Conservation (phyloP, 2,329 filamentous ascomycete genomes). For the Fusarium sp. region DNA sequence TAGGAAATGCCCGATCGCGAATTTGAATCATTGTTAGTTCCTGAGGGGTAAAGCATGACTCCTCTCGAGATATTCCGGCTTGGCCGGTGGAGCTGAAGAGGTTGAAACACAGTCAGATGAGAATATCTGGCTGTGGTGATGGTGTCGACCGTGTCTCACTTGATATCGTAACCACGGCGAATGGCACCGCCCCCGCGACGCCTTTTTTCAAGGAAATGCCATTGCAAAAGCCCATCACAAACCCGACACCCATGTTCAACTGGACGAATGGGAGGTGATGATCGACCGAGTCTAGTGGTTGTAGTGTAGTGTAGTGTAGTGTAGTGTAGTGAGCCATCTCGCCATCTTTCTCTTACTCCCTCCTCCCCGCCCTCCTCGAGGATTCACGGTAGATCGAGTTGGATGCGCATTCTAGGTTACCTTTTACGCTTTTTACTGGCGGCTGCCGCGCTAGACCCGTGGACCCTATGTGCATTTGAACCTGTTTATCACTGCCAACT, state of each 20-base stretch:
- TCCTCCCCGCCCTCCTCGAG: slow-evolving; percentile 6
- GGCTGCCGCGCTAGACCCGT: slow-evolving; percentile 37
- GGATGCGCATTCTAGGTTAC: neutral
- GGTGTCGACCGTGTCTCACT: slow-evolving; percentile 50
- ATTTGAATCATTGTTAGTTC: slow-evolving; percentile 47
- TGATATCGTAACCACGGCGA: slow-evolving; percentile 26
- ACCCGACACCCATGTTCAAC: slow-evolving; percentile 20
- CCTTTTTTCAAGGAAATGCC: slow-evolving; percentile 14
- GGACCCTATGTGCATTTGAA: slow-evolving; percentile 40
- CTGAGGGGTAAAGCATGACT: slow-evolving; percentile 46
- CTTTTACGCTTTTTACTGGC: slow-evolving; percentile 32
- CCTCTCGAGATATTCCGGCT: slow-evolving; percentile 13
- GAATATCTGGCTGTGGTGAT: slow-evolving; percentile 34
- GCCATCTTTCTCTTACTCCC: slow-evolving; percentile 6
- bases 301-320: neutral
- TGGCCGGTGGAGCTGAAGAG: slow-evolving; percentile 40
- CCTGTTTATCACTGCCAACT: slow-evolving; percentile 40
- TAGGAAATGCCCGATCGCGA: slow-evolving; percentile 45
- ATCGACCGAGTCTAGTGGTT: neutral
- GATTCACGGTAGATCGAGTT: slow-evolving; percentile 17
- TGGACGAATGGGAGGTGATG: slow-evolving; percentile 13
- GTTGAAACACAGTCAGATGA: slow-evolving; percentile 49
- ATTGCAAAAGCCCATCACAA: slow-evolving; percentile 15
- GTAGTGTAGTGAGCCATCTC: slow-evolving; percentile 4
- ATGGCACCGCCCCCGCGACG: slow-evolving; percentile 31